Percentiles rank a stretch among this genome's conserved stretches.
Conservation (phyloP, 176 grass and related monocot genomes). For the Phoenix dactylifera region DNA sequence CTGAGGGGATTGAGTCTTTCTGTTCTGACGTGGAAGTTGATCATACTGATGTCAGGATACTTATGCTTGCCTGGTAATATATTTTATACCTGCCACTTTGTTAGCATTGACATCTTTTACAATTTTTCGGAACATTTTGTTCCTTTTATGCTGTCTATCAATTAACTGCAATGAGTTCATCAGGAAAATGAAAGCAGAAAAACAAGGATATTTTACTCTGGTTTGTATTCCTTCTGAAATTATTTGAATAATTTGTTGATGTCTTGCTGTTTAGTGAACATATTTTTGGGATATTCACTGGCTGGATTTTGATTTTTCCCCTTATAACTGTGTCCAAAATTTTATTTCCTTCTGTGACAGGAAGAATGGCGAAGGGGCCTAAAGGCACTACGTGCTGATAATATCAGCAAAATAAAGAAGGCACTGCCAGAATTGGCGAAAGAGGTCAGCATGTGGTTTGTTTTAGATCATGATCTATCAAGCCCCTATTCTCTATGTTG, state of each 20-base stretch:
- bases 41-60: conserved; percentile 94
- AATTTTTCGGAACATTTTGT: no score
- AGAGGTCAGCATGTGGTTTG: conserved; percentile 54
- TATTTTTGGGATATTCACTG: no score
- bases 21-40: conserved; percentile 84
- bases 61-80: conserved; percentile 93
- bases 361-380: conserved; percentile 90
- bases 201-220: conserved; percentile 94
- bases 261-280: no score
- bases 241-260: not conserved
- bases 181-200: conserved; percentile 98
- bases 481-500: no score
- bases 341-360: conserved; percentile 26
- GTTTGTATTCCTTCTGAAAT: conserved; percentile 34
- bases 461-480: not conserved
- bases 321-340: conserved; percentile 13
- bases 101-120: no score
- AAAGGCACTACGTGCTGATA: conserved; percentile 85
- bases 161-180: not conserved
- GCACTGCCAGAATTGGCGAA: conserved; percentile 78
- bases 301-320: no score
- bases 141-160: no score
- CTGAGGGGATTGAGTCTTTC: conserved; percentile 89
- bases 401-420: conserved; percentile 89
- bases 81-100: no score